Evolutionary conservation across 805 yeast genomes (phyloP).

Genomic region (Cyberlindnera amylophila): DNA sequence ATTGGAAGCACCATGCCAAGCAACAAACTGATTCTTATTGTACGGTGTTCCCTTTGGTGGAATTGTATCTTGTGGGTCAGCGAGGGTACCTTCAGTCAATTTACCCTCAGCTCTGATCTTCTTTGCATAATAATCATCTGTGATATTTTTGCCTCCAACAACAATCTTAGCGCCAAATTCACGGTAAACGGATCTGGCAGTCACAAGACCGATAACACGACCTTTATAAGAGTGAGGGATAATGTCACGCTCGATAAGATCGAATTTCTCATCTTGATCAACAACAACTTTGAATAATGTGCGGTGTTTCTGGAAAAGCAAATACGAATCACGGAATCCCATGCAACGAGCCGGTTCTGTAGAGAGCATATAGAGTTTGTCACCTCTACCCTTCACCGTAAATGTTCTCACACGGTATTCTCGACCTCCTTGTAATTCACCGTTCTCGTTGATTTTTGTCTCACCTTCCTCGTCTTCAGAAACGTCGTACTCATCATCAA

Average conservation of each 20-base stretch:
- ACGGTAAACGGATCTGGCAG: slow-evolving; percentile 83
- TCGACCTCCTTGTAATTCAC: slow-evolving; percentile 68
- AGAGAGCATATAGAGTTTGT: slow-evolving; percentile 78
- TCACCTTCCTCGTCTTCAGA: slow-evolving; percentile 80
- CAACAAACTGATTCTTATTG: slow-evolving; percentile 48
- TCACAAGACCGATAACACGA: slow-evolving; percentile 81
- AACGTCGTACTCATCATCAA: slow-evolving; percentile 73
- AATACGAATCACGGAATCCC: slow-evolving; percentile 89
- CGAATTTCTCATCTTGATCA: slow-evolving; percentile 74
- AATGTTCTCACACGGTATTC: slow-evolving; percentile 69
- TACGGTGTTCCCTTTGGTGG: slow-evolving; percentile 41
- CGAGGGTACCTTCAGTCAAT: slow-evolving; percentile 65
- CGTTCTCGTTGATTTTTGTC: slow-evolving; percentile 62
- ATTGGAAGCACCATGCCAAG: slow-evolving; percentile 46
- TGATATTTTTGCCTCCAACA: slow-evolving; percentile 71
- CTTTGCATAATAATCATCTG: slow-evolving; percentile 84
- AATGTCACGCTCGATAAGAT: slow-evolving; percentile 72
- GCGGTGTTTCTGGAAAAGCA: slow-evolving; percentile 83
- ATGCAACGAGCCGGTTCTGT: slow-evolving; percentile 96
- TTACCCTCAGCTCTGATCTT: slow-evolving; percentile 49
- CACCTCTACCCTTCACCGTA: slow-evolving; percentile 56
- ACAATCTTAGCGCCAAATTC: slow-evolving; percentile 90
- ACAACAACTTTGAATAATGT: slow-evolving; percentile 70
- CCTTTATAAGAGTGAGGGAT: slow-evolving; percentile 91
- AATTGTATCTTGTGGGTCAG: slow-evolving; percentile 56